Evolutionary conservation across 2,329 filamentous ascomycete species (phyloP).

Genomic region (Meredithiella fracta): DNA sequence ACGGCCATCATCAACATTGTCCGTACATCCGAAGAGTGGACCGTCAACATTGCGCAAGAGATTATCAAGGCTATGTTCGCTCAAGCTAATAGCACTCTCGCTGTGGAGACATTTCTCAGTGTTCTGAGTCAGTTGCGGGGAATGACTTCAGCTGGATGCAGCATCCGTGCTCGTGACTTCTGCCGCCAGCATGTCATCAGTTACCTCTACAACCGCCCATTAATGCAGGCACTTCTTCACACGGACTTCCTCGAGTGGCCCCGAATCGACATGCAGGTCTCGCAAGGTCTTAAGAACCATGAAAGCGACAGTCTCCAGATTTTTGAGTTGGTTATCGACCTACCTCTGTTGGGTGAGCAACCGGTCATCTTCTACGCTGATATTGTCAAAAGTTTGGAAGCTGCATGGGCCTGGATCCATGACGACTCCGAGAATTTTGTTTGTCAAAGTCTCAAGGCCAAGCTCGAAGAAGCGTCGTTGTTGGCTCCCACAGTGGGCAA

Average conservation of each 20-base stretch:
- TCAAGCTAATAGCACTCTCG: slow-evolving; percentile 36
- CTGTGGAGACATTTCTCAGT: slow-evolving; percentile 45
- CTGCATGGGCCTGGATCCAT: slow-evolving; percentile 63
- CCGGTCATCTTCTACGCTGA: slow-evolving; percentile 69
- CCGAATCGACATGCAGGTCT: slow-evolving; percentile 53
- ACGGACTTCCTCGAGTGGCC: slow-evolving; percentile 47
- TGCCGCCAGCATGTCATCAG: slow-evolving; percentile 41
- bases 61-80: slow-evolving; percentile 41
- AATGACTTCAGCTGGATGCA: slow-evolving; percentile 38
- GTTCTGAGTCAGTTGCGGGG: slow-evolving; percentile 44
- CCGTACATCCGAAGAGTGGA: slow-evolving; percentile 43
- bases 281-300: slow-evolving; percentile 53
- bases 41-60: slow-evolving; percentile 41
- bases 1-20: slow-evolving; percentile 47
- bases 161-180: slow-evolving; percentile 36
- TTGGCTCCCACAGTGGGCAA: slow-evolving; percentile 22
- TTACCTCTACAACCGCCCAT: slow-evolving; percentile 38
- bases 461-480: slow-evolving; percentile 29
- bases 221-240: slow-evolving; percentile 39
- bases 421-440: slow-evolving; percentile 50
- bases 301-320: slow-evolving; percentile 62
- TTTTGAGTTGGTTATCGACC: slow-evolving; percentile 62
- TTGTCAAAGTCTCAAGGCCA: slow-evolving; percentile 57
- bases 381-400: slow-evolving; percentile 68
- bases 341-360: slow-evolving; percentile 60